These are phyloP conservation scores for Theileria annulata DNA, from an alignment of 169 alveolate genomes.

Conservation along the genomic window DNA sequence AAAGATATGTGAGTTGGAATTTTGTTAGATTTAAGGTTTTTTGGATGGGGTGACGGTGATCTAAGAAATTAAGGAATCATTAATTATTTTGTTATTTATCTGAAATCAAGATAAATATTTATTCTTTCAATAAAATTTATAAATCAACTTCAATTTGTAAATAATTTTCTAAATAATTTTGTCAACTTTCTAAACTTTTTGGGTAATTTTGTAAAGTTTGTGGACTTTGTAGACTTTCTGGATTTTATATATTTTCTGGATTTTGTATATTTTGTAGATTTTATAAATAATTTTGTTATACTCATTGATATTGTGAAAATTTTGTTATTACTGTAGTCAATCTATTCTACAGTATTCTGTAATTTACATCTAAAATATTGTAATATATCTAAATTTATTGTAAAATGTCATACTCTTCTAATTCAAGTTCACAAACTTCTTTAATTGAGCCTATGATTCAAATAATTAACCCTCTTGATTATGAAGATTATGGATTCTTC, in stretches of 20 bases:
- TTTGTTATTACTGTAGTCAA: too few species aligned
- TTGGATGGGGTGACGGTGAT: slow-evolving; percentile 1
- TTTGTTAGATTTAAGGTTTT: neutral
- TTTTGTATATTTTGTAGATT: too few species aligned
- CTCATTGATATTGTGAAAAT: too few species aligned
- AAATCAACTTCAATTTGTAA: neutral
- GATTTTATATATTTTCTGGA: too few species aligned
- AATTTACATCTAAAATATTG: too few species aligned
- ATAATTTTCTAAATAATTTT: neutral
- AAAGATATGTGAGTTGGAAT: neutral
- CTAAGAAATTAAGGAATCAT: neutral
- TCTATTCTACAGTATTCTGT: too few species aligned
- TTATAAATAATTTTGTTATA: too few species aligned
- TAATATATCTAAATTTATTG: too few species aligned
- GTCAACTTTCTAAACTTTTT: neutral
- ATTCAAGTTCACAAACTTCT: neutral
- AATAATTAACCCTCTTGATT: slow-evolving; percentile 9
- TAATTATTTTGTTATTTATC: slow-evolving; percentile 1
- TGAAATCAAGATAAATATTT: slow-evolving; percentile 14
- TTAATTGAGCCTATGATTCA: neutral
- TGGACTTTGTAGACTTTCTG: too few species aligned
- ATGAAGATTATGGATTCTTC: slow-evolving; percentile 7
- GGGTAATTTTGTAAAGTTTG: too few species aligned
- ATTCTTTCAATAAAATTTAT: neutral
- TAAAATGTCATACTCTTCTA: neutral